A percentile compares a stretch with the other conserved stretches of the same genome.
These are phyloP conservation scores for Globisporangium middletonii DNA, from an alignment of 352 stramenopile genomes.

Conservation along the genomic window DNA sequence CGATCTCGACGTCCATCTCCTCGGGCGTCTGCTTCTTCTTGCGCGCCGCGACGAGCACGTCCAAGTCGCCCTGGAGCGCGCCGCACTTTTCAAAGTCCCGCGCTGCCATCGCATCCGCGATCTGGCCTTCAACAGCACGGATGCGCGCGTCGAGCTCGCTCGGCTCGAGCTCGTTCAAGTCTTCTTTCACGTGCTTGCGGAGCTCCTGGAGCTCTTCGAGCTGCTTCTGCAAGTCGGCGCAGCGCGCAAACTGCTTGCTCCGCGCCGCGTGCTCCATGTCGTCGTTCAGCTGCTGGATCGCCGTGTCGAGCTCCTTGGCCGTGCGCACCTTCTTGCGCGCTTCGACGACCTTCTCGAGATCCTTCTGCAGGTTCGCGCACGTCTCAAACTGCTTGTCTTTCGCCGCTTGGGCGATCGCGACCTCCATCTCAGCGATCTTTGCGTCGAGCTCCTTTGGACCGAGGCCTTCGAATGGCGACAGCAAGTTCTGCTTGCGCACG, in stretches of 20 bases:
- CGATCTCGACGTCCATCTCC: conserved; percentile 79
- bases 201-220: conserved; percentile 73
- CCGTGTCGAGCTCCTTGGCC: conserved; percentile 77
- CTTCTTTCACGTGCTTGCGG: conserved; percentile 72
- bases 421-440: conserved; percentile 73
- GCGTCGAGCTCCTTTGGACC: conserved; percentile 73
- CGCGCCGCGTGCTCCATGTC: conserved; percentile 73
- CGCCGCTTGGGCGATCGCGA: conserved; percentile 69
- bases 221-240: conserved; percentile 76
- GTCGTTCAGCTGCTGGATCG: conserved; percentile 66
- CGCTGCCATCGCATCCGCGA: conserved; percentile 70
- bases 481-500: conserved; percentile 65
- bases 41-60: conserved; percentile 54
- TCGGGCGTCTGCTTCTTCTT: conserved; percentile 86
- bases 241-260: conserved; percentile 78
- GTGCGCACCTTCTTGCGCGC: conserved; percentile 83
- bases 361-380: conserved; percentile 78
- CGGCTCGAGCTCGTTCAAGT: conserved; percentile 81
- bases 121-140: conserved; percentile 47
- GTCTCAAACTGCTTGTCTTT: conserved; percentile 82
- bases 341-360: conserved; percentile 76
- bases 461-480: conserved; percentile 72
- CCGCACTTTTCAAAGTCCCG: conserved; percentile 78
- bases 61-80: conserved; percentile 61
- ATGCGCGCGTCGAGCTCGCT: conserved; percentile 82